A percentile compares a stretch with the other conserved stretches of the same genome.
Conservation (phyloP, 345 rosid species). For the Hibiscus syriacus region DNA sequence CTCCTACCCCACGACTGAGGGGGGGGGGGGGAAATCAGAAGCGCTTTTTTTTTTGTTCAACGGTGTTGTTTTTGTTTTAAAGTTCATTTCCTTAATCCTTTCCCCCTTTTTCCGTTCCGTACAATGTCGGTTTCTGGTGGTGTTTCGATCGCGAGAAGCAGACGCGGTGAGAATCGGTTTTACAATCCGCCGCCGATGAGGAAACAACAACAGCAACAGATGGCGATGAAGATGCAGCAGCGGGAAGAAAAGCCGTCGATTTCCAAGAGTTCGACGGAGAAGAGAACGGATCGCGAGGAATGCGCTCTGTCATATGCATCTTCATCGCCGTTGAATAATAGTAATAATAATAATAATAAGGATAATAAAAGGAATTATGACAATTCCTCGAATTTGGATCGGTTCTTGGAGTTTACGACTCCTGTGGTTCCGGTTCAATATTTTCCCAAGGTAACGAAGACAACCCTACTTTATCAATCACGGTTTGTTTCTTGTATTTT, state of each 20-base stretch:
- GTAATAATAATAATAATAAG: neutral
- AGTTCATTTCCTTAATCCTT: no score
- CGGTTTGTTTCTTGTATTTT: neutral
- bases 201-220: constrained; percentile 14
- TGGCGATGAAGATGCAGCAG: constrained; percentile 12
- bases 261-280: constrained; percentile 11
- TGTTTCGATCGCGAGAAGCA: constrained; percentile 29
- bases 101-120: neutral
- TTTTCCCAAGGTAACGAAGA: neutral
- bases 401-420: neutral
- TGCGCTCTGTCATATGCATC: constrained; percentile 4
- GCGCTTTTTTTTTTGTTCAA: neutral
- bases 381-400: neutral
- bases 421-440: neutral
- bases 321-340: neutral
- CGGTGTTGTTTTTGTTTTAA: neutral
- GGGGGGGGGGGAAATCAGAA: no score
- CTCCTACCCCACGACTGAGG: no score
- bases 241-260: constrained; percentile 10
- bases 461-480: neutral
- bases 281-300: constrained; percentile 17
- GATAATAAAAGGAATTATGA: neutral
- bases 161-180: constrained; percentile 42
- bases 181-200: constrained; percentile 43
- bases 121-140: constrained; percentile 42